Evolutionary conservation across 2,329 filamentous ascomycete species (phyloP), one percentile per base, ranked within the genome.

Genomic region (Aspergillus candidus): DNA sequence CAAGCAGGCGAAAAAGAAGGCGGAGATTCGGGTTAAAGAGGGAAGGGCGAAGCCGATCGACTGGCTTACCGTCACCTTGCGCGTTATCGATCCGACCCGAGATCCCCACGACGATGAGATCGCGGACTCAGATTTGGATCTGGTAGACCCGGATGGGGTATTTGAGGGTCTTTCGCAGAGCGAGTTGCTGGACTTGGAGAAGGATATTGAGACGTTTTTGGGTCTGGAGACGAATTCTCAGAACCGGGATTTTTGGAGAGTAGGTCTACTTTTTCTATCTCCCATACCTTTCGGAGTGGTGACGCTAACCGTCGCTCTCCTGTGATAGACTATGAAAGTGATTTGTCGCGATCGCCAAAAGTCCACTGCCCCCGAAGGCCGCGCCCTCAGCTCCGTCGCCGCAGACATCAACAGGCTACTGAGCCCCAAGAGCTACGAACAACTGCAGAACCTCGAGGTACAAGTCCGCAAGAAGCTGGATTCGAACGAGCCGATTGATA

Each of bases 1-100:
- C 60, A 90, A 89, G 68, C 93, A 98, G 70, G 86, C 91, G 37
- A 98, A 97, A 76, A 97, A 94, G 74, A 97, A 96, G 73, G 91
- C 93, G 34, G 87, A 90, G 53, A 94, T 98, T 55, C 84, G 93
- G 33, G 89, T 97, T 36, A 87, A 89, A 56, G 90, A 94, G 66
- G 86, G 86, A 10, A 82, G 94, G 54, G 90, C 91, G 44, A 90
- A 88, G 61, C 86, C 91, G 8, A 91, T 97, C 59, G 93, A 98
- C 70, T 90, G 87, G 75, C 78, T 98, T 36, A 88, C 90, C 1
- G 93, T 97, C 59, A 94, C 87, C 48, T 72, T 98, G 51, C 83
- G 88, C 53, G 87, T 91, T 51, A 83, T 97, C 53, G 93, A 98
- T 63, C 77, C 83, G 27, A 87, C 90, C 38, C 83, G 85, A 57